Percentiles rank a stretch among this genome's conserved stretches.
Evolutionary conservation across 495 filamentous ascomycete genomes (phyloP).

Genomic region (Penicillium bovifimosum): DNA sequence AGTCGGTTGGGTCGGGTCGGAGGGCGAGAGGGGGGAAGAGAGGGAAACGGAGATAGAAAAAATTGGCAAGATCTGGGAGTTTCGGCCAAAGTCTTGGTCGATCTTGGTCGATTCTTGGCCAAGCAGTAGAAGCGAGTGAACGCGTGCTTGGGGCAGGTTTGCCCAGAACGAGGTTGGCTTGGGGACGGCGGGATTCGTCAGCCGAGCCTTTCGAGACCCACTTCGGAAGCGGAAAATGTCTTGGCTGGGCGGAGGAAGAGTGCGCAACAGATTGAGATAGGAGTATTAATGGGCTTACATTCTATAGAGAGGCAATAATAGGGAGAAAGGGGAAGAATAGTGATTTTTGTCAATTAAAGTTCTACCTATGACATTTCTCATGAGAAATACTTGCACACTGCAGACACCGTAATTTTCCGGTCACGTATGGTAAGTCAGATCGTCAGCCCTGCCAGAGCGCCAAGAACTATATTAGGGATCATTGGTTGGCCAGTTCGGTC

Average conservation of each 20-base stretch:
- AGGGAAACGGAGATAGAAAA: slow-evolving; percentile 13
- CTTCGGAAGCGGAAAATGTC: slow-evolving; percentile 20
- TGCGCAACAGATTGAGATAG: background rate
- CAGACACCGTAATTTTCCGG: slow-evolving; percentile 10
- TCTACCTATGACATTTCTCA: background rate
- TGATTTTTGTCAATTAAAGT: background rate
- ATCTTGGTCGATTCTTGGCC: slow-evolving; percentile 23
- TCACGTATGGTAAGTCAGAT: slow-evolving; percentile 8
- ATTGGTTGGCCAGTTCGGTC: background rate
- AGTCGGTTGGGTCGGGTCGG: background rate
- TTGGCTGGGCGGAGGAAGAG: slow-evolving; percentile 18
- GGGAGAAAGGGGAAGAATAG: background rate
- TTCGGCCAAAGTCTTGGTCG: slow-evolving; percentile 16
- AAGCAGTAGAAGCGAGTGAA: slow-evolving; percentile 11
- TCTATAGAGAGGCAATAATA: background rate
- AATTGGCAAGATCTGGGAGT: slow-evolving; percentile 12
- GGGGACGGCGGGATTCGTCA: slow-evolving; percentile 29
- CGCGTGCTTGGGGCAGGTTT: slow-evolving; percentile 15
- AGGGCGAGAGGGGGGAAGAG: slow-evolving; percentile 1
- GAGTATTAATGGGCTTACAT: background rate
- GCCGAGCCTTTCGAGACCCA: slow-evolving; percentile 24
- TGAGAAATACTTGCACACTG: background rate
- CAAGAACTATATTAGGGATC: slow-evolving; percentile 11
- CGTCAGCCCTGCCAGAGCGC: slow-evolving; percentile 17
- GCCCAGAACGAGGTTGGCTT: slow-evolving; percentile 14